These are phyloP conservation scores for Oryza longistaminata DNA, from an alignment of 176 grass and related monocot genomes.

Conservation along the genomic window DNA sequence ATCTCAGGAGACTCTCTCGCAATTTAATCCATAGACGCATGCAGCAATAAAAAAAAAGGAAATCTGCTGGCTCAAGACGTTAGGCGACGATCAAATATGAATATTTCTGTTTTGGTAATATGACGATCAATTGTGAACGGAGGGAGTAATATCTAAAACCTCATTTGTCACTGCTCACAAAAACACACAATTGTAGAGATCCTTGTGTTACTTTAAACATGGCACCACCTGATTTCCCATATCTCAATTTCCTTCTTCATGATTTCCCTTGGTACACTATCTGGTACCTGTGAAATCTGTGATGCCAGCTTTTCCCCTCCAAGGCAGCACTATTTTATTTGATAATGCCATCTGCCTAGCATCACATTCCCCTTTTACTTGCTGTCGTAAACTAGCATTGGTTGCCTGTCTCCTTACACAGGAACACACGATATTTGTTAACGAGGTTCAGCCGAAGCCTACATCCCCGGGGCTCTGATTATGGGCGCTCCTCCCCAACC, in stretches of 20 bases:
- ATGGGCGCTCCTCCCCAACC: too few relatives aligned
- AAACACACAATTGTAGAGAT: background rate
- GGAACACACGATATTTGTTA: too few relatives aligned
- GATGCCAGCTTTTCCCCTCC: background rate
- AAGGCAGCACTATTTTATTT: background rate
- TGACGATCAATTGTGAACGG: too few relatives aligned
- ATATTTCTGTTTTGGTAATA: too few relatives aligned
- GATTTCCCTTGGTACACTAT: constrained; percentile 1
- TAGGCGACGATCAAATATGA: too few relatives aligned
- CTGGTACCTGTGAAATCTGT: background rate
- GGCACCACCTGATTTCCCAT: background rate
- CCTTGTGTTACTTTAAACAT: background rate
- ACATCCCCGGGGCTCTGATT: too few relatives aligned
- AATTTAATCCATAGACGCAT: too few relatives aligned
- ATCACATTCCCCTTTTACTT: background rate
- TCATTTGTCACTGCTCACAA: background rate
- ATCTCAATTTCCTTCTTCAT: background rate
- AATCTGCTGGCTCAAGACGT: too few relatives aligned
- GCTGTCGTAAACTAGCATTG: background rate
- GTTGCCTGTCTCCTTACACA: background rate
- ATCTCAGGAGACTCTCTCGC: too few relatives aligned
- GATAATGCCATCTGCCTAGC: background rate
- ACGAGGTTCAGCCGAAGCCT: too few relatives aligned
- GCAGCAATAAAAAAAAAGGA: too few relatives aligned
- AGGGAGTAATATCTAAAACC: background rate